A percentile compares a stretch with the other conserved stretches of the same genome.
Conservation (phyloP, 176 grass and related monocot species). For the Poa pratensis region DNA sequence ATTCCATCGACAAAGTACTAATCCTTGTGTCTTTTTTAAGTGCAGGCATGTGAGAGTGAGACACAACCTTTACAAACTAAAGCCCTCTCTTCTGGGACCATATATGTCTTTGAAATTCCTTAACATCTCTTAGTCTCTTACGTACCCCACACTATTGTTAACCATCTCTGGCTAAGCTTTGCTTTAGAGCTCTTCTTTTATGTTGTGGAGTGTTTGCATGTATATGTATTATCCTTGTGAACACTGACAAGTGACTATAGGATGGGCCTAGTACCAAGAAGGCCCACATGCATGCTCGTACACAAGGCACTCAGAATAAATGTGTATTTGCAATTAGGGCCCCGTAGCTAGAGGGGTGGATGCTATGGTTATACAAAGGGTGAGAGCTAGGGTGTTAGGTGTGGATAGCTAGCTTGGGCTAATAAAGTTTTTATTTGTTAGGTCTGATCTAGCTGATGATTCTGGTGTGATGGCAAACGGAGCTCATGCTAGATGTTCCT, state of each 20-base stretch:
- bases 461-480: conserved; percentile 38
- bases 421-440: conserved; percentile 51
- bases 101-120: conserved; percentile 20
- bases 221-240: conserved; percentile 13
- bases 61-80: conserved; percentile 31
- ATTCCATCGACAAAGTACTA: not conserved
- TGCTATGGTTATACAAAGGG: conserved; percentile 41
- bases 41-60: conserved; percentile 43
- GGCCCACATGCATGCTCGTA: conserved; percentile 27
- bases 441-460: conserved; percentile 46
- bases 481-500: conserved; percentile 32
- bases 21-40: conserved; percentile 19
- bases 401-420: conserved; percentile 46
- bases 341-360: conserved; percentile 20
- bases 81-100: conserved; percentile 41
- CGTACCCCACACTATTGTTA: conserved; percentile 42
- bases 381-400: conserved; percentile 53
- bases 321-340: conserved; percentile 39
- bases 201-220: conserved; percentile 32
- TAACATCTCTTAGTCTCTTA: not conserved
- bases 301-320: conserved; percentile 44
- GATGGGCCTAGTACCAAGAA: conserved; percentile 14
- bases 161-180: conserved; percentile 38
- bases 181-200: conserved; percentile 27
- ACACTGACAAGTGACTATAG: conserved; percentile 36